phyloP scores from a whole-genome alignment of 2,329 filamentous ascomycete species.

The Microsporum audouinii region DNA sequence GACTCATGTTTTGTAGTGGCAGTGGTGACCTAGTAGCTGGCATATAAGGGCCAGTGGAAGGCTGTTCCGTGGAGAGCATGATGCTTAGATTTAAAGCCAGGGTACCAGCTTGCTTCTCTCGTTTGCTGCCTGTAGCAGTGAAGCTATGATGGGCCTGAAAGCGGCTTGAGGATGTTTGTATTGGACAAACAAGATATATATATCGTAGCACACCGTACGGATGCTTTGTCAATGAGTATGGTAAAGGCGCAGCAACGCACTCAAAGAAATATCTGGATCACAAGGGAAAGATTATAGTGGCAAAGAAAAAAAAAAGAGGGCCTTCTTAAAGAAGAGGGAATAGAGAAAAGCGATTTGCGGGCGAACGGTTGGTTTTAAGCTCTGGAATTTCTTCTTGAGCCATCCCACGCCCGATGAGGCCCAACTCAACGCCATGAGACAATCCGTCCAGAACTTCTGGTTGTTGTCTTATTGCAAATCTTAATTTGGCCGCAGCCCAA shows the following conservation, averaged over 20 bases:
- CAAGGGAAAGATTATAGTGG: not conserved
- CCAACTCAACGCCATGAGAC: not conserved
- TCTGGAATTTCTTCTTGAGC: not conserved
- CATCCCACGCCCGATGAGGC: not conserved
- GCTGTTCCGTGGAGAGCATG: conserved; percentile 34
- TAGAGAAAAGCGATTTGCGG: not conserved
- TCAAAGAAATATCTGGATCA: not conserved
- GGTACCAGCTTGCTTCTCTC: not conserved
- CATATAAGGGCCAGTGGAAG: conserved; percentile 10
- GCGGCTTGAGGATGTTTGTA: not conserved
- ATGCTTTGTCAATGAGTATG: not conserved
- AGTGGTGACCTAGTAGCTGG: not conserved
- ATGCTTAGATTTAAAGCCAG: conserved; percentile 10
- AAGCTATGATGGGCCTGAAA: not conserved
- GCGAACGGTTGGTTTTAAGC: conserved; percentile 2
- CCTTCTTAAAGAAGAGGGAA: not conserved
- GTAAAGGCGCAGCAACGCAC: not conserved
- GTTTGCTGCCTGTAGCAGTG: not conserved
- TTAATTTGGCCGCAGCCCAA: not conserved
- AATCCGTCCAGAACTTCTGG: conserved; percentile 3
- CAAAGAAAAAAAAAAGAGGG: not conserved
- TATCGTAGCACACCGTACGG: not conserved
- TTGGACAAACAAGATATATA: not conserved
- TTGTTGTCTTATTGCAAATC: not conserved
- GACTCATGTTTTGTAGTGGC: not conserved